Evolutionary conservation across 2,329 filamentous ascomycete genomes (phyloP).

Genomic region (Lasiodiplodia sp.): DNA sequence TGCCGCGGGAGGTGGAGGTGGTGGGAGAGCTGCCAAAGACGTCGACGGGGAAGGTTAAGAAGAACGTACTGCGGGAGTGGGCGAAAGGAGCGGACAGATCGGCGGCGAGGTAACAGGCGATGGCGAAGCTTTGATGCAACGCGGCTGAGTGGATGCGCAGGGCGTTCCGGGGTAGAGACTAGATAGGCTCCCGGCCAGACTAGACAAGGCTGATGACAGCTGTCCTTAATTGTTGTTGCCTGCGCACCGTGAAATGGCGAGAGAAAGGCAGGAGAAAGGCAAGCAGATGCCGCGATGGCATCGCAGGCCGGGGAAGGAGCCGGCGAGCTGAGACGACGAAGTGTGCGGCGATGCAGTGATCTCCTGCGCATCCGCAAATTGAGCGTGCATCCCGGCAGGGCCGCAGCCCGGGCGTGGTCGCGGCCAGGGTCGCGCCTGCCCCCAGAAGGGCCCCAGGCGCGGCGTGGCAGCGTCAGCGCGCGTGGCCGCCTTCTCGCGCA

Average conservation of each 20-base stretch:
- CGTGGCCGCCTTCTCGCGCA: not conserved
- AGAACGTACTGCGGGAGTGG: slow-evolving; percentile 91
- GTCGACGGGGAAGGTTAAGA: slow-evolving; percentile 94
- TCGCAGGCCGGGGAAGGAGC: not conserved
- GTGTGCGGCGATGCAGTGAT: slow-evolving; percentile 18
- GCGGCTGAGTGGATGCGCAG: slow-evolving; percentile 18
- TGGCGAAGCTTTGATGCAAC: slow-evolving; percentile 25
- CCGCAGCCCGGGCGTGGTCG: slow-evolving; percentile 15
- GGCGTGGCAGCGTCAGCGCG: slow-evolving; percentile 9
- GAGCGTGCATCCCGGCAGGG: slow-evolving; percentile 13
- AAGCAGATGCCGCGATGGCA: slow-evolving; percentile 9
- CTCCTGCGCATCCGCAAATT: slow-evolving; percentile 23
- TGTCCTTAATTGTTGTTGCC: slow-evolving; percentile 20
- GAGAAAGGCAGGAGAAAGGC: not conserved
- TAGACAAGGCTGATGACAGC: slow-evolving; percentile 28
- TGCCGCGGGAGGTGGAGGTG: slow-evolving; percentile 74
- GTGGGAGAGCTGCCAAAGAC: slow-evolving; percentile 94
- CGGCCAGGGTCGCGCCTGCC: slow-evolving; percentile 18
- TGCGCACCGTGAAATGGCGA: not conserved
- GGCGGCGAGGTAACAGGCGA: slow-evolving; percentile 21
- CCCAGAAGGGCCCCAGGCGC: slow-evolving; percentile 3
- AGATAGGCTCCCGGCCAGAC: slow-evolving; percentile 26
- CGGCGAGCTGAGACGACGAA: slow-evolving; percentile 5
- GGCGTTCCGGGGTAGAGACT: slow-evolving; percentile 24
- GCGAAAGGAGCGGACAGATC: slow-evolving; percentile 61